These are phyloP conservation scores for Sporothrix luriei DNA, from an alignment of 2,329 filamentous ascomycete species.

Conservation along the genomic window DNA sequence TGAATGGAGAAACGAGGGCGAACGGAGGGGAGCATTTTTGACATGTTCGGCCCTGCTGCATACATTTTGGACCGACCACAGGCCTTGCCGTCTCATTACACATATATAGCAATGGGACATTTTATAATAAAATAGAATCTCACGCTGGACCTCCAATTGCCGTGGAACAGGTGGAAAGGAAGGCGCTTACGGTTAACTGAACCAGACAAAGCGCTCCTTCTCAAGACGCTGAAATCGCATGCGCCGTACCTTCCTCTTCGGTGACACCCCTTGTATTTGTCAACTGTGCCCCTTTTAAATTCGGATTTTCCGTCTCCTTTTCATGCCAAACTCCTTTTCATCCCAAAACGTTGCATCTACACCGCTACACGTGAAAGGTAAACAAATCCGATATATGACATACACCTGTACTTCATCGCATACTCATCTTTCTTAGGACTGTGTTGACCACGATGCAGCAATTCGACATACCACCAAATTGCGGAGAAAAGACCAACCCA, in stretches of 20 bases:
- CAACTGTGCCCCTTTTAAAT: no score
- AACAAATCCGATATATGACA: no score
- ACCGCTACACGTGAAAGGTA: no score
- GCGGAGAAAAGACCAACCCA: not conserved
- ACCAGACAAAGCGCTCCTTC: no score
- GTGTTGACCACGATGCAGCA: not conserved
- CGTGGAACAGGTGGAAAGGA: not conserved
- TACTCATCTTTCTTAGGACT: no score
- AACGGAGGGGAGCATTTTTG: conserved; percentile 9
- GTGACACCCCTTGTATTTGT: no score
- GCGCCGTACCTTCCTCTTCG: no score
- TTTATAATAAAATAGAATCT: conserved; percentile 9
- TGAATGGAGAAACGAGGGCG: conserved; percentile 5
- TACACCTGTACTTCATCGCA: no score
- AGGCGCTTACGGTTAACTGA: not conserved
- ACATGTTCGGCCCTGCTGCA: conserved; percentile 14
- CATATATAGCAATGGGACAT: conserved; percentile 8
- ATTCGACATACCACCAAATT: not conserved
- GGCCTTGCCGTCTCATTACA: not conserved
- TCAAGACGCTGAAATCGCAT: no score
- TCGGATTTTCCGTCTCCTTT: no score
- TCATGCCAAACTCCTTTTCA: no score
- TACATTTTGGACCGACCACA: not conserved
- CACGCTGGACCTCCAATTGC: not conserved
- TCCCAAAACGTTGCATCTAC: no score